Evolutionary conservation across 2,329 filamentous ascomycete species (phyloP).

Genomic region (Paecilomyces sp.): DNA sequence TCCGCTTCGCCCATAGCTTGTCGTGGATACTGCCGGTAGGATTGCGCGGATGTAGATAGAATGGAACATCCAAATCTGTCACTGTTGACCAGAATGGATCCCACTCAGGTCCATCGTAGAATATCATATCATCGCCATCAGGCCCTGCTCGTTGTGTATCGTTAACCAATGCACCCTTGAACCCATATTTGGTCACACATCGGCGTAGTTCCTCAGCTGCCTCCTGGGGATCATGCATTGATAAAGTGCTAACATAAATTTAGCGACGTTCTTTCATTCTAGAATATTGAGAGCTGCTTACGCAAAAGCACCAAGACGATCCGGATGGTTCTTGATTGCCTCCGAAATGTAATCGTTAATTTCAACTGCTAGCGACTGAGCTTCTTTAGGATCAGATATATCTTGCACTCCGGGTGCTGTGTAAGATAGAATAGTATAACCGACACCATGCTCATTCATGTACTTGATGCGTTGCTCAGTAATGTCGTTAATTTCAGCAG

Average conservation of each 20-base stretch:
- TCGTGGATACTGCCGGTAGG: constrained; percentile 52
- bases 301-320: constrained; percentile 41
- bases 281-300: constrained; percentile 6
- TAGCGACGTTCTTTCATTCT: too few relatives aligned
- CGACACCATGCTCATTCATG: constrained; percentile 40
- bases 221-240: constrained; percentile 35
- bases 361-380: constrained; percentile 37
- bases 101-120: constrained; percentile 57
- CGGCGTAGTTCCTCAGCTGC: constrained; percentile 33
- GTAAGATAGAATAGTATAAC: constrained; percentile 42
- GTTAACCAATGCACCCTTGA: constrained; percentile 57
- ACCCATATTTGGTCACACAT: constrained; percentile 52
- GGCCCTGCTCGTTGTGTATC: constrained; percentile 53
- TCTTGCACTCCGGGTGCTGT: constrained; percentile 45
- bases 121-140: constrained; percentile 55
- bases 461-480: constrained; percentile 36
- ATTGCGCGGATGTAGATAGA: constrained; percentile 57
- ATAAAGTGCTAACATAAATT: constrained; percentile 18
- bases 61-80: constrained; percentile 54
- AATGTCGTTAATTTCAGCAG: constrained; percentile 48
- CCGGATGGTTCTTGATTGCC: constrained; percentile 33
- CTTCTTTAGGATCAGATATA: constrained; percentile 38
- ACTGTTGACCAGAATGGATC: constrained; percentile 53
- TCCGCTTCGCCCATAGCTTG: constrained; percentile 52
- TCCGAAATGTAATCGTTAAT: constrained; percentile 43